phyloP scores from a whole-genome alignment of 192 early-diverging fungal genomes.

The Linnemannia schmuckeri region DNA sequence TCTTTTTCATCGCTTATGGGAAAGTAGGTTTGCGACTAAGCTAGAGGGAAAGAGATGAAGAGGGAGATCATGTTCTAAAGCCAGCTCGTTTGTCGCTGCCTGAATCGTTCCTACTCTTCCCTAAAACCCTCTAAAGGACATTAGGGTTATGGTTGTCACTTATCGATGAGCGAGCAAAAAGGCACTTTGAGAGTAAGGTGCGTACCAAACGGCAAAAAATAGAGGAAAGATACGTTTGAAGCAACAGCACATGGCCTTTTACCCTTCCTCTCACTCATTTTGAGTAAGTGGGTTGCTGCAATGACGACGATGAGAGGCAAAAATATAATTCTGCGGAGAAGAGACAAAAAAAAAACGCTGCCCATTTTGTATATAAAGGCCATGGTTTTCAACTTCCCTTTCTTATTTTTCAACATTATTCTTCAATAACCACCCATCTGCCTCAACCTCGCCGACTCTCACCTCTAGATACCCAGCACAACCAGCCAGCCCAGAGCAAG shows the following conservation, averaged over 20 bases:
- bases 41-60: neutral
- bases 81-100: constrained; percentile 11
- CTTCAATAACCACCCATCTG: neutral
- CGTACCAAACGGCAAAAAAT: neutral
- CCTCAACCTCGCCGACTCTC: neutral
- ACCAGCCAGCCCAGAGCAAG: neutral
- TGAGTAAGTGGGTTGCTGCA: neutral
- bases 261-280: neutral
- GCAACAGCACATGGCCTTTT: neutral
- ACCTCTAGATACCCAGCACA: neutral
- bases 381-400: neutral
- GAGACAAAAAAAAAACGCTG: neutral
- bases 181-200: neutral
- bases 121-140: neutral
- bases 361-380: neutral
- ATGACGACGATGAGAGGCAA: neutral
- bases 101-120: constrained; percentile 29
- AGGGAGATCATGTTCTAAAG: neutral
- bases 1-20: neutral
- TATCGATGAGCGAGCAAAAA: neutral
- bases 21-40: constrained; percentile 5
- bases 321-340: neutral
- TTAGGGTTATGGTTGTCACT: constrained; percentile 2
- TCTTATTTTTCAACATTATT: neutral
- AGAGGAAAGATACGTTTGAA: neutral